A percentile compares a stretch with the other conserved stretches of the same genome.
phyloP scores from a whole-genome alignment of 495 filamentous ascomycete genomes.

The Collariella sp. region DNA sequence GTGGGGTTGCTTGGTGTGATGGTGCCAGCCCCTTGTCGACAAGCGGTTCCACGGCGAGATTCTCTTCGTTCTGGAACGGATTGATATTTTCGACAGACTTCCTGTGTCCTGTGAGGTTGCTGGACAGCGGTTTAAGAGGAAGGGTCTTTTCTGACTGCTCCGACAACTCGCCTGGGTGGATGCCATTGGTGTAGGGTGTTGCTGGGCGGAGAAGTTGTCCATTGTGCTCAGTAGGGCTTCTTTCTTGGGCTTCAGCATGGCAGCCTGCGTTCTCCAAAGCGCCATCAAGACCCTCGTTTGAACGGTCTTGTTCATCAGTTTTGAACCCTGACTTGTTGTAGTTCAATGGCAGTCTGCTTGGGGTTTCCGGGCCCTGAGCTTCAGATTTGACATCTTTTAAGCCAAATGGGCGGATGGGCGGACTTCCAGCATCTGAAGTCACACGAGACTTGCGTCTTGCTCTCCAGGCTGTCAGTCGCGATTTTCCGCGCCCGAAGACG shows the following conservation, averaged over 20 bases:
- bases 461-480: constrained; percentile 12
- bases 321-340: neutral
- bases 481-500: constrained; percentile 7
- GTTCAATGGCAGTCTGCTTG: neutral
- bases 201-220: neutral
- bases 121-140: neutral
- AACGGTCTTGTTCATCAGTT: neutral
- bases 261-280: neutral
- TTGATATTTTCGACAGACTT: neutral
- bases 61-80: neutral
- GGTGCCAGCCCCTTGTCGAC: neutral
- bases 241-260: neutral
- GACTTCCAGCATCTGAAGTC: constrained; percentile 1
- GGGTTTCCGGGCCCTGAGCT: neutral
- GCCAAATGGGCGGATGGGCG: neutral
- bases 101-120: neutral
- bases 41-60: neutral
- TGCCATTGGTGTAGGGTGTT: neutral
- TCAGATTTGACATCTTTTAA: neutral
- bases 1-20: neutral
- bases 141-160: neutral
- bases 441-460: constrained; percentile 5
- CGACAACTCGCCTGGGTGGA: neutral
- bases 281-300: neutral
- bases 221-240: neutral